A percentile compares a stretch with the other conserved stretches of the same genome.
Evolutionary conservation across 2,329 filamentous ascomycete species (phyloP).

Genomic region (Berkeleyomyces rouxiae): DNA sequence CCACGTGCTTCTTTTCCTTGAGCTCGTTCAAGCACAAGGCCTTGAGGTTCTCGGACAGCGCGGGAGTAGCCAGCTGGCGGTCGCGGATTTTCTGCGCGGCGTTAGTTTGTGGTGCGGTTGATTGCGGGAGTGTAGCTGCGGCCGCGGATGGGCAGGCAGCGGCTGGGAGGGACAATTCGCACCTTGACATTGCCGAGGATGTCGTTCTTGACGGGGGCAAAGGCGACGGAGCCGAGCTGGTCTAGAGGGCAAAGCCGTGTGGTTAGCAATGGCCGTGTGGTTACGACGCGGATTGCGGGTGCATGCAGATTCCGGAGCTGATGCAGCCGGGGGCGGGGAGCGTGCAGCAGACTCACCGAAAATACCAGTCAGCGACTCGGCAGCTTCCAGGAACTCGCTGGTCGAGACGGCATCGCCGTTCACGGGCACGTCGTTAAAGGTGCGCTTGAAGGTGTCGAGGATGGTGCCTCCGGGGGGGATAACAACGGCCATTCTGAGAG

Average conservation of each 20-base stretch:
- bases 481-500: conserved; percentile 29
- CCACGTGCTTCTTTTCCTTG: conserved; percentile 73
- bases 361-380: conserved; percentile 70
- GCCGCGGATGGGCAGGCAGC: not conserved
- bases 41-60: conserved; percentile 70
- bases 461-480: conserved; percentile 57
- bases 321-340: too few relatives aligned
- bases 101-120: not conserved
- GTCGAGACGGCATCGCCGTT: conserved; percentile 59
- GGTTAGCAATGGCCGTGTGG: too few relatives aligned
- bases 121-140: conserved; percentile 14
- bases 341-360: conserved; percentile 43
- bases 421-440: conserved; percentile 69
- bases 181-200: conserved; percentile 87
- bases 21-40: conserved; percentile 73
- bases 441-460: conserved; percentile 69
- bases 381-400: conserved; percentile 75
- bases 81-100: conserved; percentile 65
- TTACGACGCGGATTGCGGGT: too few relatives aligned
- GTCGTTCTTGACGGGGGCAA: conserved; percentile 80
- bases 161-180: conserved; percentile 14
- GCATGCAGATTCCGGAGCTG: too few relatives aligned
- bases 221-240: conserved; percentile 53
- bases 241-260: conserved; percentile 25
- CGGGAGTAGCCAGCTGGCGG: conserved; percentile 60